Evolutionary conservation across 352 stramenopile species (phyloP).

Genomic region (Thalassiosira oceanica): DNA sequence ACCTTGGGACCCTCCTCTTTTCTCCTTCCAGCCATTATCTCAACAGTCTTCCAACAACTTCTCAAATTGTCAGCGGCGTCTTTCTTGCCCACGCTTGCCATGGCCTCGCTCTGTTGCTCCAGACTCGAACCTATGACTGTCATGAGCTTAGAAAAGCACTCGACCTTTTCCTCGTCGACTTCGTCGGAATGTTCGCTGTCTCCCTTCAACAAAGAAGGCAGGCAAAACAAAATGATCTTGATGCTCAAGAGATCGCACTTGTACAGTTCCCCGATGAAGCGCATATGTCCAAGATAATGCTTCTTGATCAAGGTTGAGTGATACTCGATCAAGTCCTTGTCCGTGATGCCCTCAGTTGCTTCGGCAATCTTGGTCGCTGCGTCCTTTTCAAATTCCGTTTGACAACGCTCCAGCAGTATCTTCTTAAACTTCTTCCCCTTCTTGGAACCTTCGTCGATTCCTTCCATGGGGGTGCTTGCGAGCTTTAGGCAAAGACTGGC

Average conservation of each 20-base stretch:
- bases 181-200: conserved; percentile 43
- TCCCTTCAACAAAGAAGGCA: conserved; percentile 65
- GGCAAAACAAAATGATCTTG: conserved; percentile 92
- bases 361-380: conserved; percentile 79
- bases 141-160: conserved; percentile 93
- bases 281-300: conserved; percentile 89
- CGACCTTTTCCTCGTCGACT: conserved; percentile 91
- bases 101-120: conserved; percentile 79
- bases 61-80: conserved; percentile 85
- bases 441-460: conserved; percentile 54
- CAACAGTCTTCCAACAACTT: conserved; percentile 85
- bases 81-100: conserved; percentile 82
- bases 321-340: conserved; percentile 66
- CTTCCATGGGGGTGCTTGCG: conserved; percentile 83
- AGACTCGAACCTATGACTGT: conserved; percentile 89
- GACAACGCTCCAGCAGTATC: conserved; percentile 88
- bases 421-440: conserved; percentile 92
- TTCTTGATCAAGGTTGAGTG: conserved; percentile 72
- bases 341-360: conserved; percentile 61
- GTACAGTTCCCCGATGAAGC: conserved; percentile 95
- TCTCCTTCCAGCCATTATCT: conserved; percentile 82
- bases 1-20: conserved; percentile 37
- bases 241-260: conserved; percentile 92
- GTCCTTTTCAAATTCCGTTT: conserved; percentile 92
- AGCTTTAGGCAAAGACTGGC: conserved; percentile 91